Percentiles rank a stretch among this genome's conserved stretches.
Conservation (phyloP, 257 asterid species). For the Salvia miltiorrhiza region DNA sequence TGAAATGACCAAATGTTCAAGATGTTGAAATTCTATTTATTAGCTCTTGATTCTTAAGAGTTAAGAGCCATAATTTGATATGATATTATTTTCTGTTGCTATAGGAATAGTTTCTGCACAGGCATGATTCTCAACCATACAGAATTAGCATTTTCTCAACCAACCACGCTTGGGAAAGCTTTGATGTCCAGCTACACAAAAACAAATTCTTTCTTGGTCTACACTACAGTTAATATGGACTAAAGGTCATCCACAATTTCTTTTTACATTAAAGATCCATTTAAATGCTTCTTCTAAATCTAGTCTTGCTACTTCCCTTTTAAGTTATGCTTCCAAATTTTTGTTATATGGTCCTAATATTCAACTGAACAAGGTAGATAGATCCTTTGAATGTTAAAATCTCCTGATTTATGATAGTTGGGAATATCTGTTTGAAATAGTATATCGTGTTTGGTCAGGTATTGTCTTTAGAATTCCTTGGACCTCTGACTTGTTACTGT, state of each 20-base stretch:
- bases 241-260: slow-evolving; percentile 20
- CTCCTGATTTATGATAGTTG: not conserved
- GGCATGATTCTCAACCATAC: slow-evolving; percentile 35
- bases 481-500: not conserved
- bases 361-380: not conserved
- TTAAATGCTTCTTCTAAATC: not conserved
- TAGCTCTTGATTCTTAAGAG: not conserved
- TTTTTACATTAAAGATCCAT: not conserved
- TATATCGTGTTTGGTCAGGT: slow-evolving; percentile 5
- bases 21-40: not conserved
- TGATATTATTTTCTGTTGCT: slow-evolving; percentile 3
- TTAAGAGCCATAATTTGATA: not conserved
- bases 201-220: slow-evolving; percentile 51
- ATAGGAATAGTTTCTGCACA: slow-evolving; percentile 61
- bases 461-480: slow-evolving; percentile 14
- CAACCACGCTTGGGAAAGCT: slow-evolving; percentile 62
- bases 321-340: not conserved
- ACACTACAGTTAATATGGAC: slow-evolving; percentile 39
- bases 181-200: slow-evolving; percentile 58
- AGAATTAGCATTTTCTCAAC: slow-evolving; percentile 71
- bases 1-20: not conserved
- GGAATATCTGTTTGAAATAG: not conserved
- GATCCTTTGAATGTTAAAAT: slow-evolving; percentile 1
- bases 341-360: not conserved
- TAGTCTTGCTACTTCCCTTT: not conserved